phyloP scores from a whole-genome alignment of 2,329 filamentous ascomycete genomes.

The Acarospora socialis region DNA sequence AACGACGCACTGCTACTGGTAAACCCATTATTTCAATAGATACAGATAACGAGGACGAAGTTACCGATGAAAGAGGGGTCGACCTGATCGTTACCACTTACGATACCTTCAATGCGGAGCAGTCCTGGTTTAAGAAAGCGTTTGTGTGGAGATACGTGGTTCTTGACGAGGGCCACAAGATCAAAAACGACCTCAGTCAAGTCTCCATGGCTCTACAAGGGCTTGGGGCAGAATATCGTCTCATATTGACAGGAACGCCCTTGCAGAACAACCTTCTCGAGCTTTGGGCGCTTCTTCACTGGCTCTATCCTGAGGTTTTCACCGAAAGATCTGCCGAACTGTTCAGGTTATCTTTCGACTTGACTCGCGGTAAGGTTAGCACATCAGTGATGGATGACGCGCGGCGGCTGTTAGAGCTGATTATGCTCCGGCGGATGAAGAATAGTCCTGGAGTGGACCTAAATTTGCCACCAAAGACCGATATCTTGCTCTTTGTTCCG shows the following conservation, averaged over 20 bases:
- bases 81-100: constrained; percentile 36
- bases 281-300: constrained; percentile 43
- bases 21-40: constrained; percentile 19
- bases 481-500: constrained; percentile 42
- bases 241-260: constrained; percentile 41
- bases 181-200: constrained; percentile 34
- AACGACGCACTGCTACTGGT: constrained; percentile 14
- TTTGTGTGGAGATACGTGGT: constrained; percentile 40
- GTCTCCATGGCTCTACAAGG: constrained; percentile 29
- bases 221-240: constrained; percentile 33
- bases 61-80: constrained; percentile 20
- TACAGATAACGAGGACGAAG: constrained; percentile 12
- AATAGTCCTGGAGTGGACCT: constrained; percentile 39
- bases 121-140: constrained; percentile 35
- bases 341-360: constrained; percentile 43
- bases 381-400: constrained; percentile 39
- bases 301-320: constrained; percentile 46
- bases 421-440: constrained; percentile 48
- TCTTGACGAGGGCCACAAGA: constrained; percentile 40
- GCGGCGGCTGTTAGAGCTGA: constrained; percentile 37
- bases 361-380: constrained; percentile 40
- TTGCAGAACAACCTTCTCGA: constrained; percentile 45
- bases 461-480: constrained; percentile 42
- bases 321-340: constrained; percentile 32
- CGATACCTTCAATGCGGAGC: constrained; percentile 32